phyloP scores from a whole-genome alignment of 257 asterid genomes.

The Fraxinus cuspidata region DNA sequence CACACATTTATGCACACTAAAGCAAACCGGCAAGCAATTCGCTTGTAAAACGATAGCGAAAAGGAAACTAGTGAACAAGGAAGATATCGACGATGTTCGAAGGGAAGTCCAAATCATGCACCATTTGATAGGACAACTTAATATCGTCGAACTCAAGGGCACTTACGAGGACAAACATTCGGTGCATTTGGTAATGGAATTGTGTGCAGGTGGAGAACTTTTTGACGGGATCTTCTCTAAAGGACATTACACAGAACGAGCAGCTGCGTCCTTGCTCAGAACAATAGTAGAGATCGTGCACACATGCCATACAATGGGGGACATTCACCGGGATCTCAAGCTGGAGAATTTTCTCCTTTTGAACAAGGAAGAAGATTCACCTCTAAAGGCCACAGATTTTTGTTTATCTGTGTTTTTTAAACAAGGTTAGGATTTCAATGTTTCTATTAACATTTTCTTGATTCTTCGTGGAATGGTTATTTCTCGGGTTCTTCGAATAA shows the following conservation, averaged over 20 bases:
- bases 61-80: constrained; percentile 57
- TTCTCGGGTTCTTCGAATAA: background rate
- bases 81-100: constrained; percentile 63
- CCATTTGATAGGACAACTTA: constrained; percentile 60
- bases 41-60: constrained; percentile 71
- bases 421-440: background rate
- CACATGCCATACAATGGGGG: too few relatives aligned
- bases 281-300: constrained; percentile 43
- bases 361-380: too few relatives aligned
- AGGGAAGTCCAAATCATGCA: constrained; percentile 74
- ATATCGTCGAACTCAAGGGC: constrained; percentile 63
- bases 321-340: too few relatives aligned
- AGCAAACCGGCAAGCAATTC: constrained; percentile 54
- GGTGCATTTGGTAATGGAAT: constrained; percentile 61
- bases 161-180: constrained; percentile 69
- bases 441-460: background rate
- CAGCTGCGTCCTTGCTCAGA: constrained; percentile 61
- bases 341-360: too few relatives aligned
- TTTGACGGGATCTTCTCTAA: constrained; percentile 59
- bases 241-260: constrained; percentile 67
- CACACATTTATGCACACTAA: constrained; percentile 56
- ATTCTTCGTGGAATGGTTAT: background rate
- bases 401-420: too few relatives aligned
- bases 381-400: too few relatives aligned
- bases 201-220: constrained; percentile 70